These are phyloP conservation scores for Dendrobium chrysotoxum DNA, from an alignment of 106 monocot genomes.

Conservation along the genomic window DNA sequence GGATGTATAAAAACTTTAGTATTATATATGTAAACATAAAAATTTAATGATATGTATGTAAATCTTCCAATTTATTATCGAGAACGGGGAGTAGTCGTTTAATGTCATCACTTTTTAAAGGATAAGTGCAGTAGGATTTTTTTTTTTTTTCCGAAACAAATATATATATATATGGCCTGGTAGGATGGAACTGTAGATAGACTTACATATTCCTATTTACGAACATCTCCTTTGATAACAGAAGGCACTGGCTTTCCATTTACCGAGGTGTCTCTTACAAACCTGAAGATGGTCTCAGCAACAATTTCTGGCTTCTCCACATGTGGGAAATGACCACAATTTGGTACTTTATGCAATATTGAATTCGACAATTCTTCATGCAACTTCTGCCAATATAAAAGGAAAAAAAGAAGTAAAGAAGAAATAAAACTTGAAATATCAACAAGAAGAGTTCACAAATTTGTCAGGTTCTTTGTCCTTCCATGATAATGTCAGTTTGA, in stretches of 20 bases:
- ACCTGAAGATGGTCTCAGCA: conserved; percentile 26
- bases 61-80: no score
- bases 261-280: conserved; percentile 12
- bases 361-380: conserved; percentile 39
- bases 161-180: no score
- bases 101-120: no score
- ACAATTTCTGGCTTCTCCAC: conserved; percentile 42
- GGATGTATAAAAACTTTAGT: neutral
- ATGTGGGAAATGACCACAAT: conserved; percentile 65
- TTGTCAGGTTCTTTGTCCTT: no score
- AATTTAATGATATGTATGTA: no score
- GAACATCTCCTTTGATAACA: neutral
- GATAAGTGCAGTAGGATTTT: no score
- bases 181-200: neutral
- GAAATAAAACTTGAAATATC: no score
- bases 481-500: no score
- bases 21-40: neutral
- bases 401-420: no score
- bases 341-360: conserved; percentile 30
- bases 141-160: no score
- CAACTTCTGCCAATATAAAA: conserved; percentile 28
- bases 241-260: neutral
- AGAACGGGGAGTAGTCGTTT: no score
- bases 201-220: neutral
- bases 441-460: no score